Conservation (phyloP, 2,329 filamentous ascomycete species). For the Onygenales sp. region DNA sequence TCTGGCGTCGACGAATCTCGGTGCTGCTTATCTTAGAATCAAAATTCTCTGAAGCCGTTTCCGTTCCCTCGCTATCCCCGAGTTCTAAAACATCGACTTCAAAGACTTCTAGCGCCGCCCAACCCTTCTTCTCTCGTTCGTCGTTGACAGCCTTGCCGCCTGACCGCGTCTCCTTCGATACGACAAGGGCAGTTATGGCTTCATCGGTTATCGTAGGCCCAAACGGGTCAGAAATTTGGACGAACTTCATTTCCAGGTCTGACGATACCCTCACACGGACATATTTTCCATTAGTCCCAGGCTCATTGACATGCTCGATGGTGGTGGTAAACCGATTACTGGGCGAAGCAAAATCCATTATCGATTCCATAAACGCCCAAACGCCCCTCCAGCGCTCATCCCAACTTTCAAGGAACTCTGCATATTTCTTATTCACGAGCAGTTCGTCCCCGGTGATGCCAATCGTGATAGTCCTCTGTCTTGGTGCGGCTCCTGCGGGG, state of each 20-base stretch:
- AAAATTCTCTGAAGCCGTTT: conserved; percentile 50
- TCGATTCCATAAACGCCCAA: conserved; percentile 58
- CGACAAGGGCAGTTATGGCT: conserved; percentile 67
- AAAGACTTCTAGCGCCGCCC: conserved; percentile 66
- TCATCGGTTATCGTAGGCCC: conserved; percentile 83
- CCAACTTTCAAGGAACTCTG: conserved; percentile 74
- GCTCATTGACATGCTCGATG: conserved; percentile 22
- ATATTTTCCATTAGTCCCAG: conserved; percentile 31
- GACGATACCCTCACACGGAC: conserved; percentile 43
- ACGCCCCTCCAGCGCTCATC: conserved; percentile 59
- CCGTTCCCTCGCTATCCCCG: conserved; percentile 40
- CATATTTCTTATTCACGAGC: conserved; percentile 80
- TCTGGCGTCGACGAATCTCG: conserved; percentile 55
- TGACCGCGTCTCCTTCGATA: conserved; percentile 77
- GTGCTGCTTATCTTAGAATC: conserved; percentile 86
- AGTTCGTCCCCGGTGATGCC: conserved; percentile 85
- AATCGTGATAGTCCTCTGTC: conserved; percentile 53
- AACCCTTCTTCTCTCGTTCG: conserved; percentile 66
- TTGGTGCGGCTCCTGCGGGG: conserved; percentile 21
- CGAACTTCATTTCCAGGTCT: conserved; percentile 63
- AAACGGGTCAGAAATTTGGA: conserved; percentile 78
- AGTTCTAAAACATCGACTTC: conserved; percentile 83
- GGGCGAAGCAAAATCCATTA: conserved; percentile 49
- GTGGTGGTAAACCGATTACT: not conserved
- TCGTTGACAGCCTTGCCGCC: conserved; percentile 81